phyloP scores from a whole-genome alignment of 306 rosid genomes.

The Vicia sativa region DNA sequence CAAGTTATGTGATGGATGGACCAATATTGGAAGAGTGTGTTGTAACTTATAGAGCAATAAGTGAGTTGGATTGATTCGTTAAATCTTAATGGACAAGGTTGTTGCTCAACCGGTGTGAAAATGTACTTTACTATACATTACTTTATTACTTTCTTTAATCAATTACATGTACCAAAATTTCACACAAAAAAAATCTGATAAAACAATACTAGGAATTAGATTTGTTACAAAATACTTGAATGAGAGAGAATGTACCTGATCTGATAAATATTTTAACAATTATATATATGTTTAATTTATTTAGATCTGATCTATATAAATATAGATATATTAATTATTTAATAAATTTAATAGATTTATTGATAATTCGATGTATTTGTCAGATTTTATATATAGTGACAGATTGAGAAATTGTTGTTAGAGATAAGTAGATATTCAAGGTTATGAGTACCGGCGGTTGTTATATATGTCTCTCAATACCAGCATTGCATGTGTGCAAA shows the following conservation, averaged over 20 bases:
- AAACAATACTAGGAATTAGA: background rate
- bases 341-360: too few relatives aligned
- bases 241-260: too few relatives aligned
- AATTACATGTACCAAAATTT: background rate
- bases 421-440: background rate
- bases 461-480: background rate
- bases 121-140: background rate
- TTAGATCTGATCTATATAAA: too few relatives aligned
- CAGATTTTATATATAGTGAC: background rate
- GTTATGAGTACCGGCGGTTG: background rate
- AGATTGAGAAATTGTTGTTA: background rate
- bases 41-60: slow-evolving; percentile 5
- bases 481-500: background rate
- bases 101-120: background rate
- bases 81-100: background rate
- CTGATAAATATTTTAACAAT: too few relatives aligned
- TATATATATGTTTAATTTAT: too few relatives aligned
- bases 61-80: background rate
- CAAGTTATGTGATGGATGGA: background rate
- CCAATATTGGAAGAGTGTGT: slow-evolving; percentile 6
- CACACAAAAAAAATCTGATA: background rate
- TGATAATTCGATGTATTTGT: background rate
- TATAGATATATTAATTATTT: too few relatives aligned
- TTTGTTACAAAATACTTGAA: background rate
- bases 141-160: background rate